Evolutionary conservation across 306 rosid species (phyloP).

Genomic region (Gillenia trifoliata): DNA sequence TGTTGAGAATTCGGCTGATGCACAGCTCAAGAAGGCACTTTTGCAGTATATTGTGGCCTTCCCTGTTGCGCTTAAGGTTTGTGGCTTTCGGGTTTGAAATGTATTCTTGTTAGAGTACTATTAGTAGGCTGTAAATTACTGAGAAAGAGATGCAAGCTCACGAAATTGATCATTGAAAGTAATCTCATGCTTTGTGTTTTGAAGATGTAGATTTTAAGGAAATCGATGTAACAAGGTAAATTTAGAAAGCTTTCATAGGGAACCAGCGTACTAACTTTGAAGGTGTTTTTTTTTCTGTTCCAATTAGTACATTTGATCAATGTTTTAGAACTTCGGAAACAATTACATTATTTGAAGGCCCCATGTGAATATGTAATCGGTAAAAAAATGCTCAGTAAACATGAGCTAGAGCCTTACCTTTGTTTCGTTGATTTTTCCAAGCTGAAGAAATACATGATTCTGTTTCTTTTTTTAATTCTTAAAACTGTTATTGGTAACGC

Average conservation of each 20-base stretch:
- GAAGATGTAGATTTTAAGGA: neutral
- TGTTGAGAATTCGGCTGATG: slow-evolving; percentile 33
- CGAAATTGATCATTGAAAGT: neutral
- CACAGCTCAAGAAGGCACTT: slow-evolving; percentile 54
- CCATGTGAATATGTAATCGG: neutral
- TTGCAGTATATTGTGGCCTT: slow-evolving; percentile 72
- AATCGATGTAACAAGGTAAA: neutral
- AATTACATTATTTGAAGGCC: neutral
- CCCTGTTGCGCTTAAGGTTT: slow-evolving; percentile 74
- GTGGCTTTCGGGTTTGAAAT: neutral
- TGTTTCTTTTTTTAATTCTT: neutral
- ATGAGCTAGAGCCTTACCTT: neutral
- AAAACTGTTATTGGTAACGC: slow-evolving; percentile 11
- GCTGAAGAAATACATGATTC: neutral
- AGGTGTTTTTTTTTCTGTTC: slow-evolving; percentile 5
- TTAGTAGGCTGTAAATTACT: neutral
- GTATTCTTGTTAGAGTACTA: neutral
- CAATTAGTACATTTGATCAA: neutral
- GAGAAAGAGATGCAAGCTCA: neutral
- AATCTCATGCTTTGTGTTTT: neutral
- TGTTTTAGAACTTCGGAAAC: neutral
- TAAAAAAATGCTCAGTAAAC: neutral
- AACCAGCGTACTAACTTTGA: neutral
- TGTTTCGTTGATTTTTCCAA: neutral
- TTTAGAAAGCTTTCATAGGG: neutral